Base-by-base conservation (phyloP, 2,329 filamentous ascomycete genomes). In the Fusarium nematophilum region DNA sequence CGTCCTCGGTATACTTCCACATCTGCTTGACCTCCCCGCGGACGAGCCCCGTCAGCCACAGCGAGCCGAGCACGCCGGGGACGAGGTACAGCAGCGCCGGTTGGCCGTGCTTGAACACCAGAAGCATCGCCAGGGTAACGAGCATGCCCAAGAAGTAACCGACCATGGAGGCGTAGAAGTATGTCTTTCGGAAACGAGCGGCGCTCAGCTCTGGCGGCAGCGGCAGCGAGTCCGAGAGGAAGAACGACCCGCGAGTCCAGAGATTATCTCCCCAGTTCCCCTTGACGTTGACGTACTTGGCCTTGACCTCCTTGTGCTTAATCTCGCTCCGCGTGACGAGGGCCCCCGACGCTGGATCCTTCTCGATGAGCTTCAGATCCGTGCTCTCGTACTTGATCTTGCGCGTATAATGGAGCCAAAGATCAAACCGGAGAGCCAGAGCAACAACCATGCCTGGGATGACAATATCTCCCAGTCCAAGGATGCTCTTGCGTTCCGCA, bases 391-490 rank as follows among this genome's bases (percentile, higher is more conserved):
- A 76, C 61, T 80, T 83, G 72, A 88, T 83, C 70, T 91, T 88
- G 31, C 82, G 82, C 29, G 90, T 81, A 71, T 98, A 98, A 77
- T 90, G 88, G 48, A 92, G 81, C 78, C 92, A 95, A 7, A 97
- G 81, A 71, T 99, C 94, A 67, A 96, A 97, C n/a, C 94, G 87
- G 18, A 99, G 81, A 3, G 93, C 92, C 34, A 97, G 83, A 2
- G 86, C 92, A 59, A 98, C 90, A 77, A 97, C 89, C 70, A 98
- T 92, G 8, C 94, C 95, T 0, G 94, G 94, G 4, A 99, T 82
- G 2, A 97, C 91, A 53, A 99, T 91, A 71, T 99, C 94, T n/a
- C 94, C 94, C 0, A 98, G 83, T 0, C 94, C 94, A 7, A 99
- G 87, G 84, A 98, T 96, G 47, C 91, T 86, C 23, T 80, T 78